phyloP scores from a whole-genome alignment of 176 grass and related monocot species.

The Hordeum marinum region DNA sequence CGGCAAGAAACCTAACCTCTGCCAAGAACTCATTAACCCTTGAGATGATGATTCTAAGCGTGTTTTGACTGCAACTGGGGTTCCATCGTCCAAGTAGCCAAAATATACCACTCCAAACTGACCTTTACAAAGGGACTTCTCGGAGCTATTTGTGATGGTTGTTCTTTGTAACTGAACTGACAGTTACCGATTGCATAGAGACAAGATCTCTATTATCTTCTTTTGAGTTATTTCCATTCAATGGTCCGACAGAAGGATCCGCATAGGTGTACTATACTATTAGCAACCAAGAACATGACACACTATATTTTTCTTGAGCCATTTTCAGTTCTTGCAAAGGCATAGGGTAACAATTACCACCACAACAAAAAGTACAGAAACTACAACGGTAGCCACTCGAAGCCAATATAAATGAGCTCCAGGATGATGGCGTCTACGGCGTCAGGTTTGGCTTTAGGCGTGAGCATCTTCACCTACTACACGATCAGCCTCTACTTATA shows the following conservation, averaged over 20 bases:
- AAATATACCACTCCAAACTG: conserved; percentile 51
- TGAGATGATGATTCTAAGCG: conserved; percentile 33
- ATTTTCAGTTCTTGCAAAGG: conserved; percentile 11
- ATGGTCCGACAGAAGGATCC: conserved; percentile 23
- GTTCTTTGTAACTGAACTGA: conserved; percentile 52
- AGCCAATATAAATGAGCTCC: too few species aligned
- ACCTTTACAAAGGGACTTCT: conserved; percentile 33
- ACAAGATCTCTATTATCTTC: background rate
- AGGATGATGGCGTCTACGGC: too few species aligned
- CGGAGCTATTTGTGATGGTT: conserved; percentile 41
- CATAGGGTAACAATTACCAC: background rate
- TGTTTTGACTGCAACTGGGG: conserved; percentile 53
- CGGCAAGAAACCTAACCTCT: conserved; percentile 29
- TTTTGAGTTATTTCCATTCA: background rate
- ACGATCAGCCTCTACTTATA: too few species aligned
- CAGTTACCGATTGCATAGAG: conserved; percentile 33
- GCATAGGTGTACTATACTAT: background rate
- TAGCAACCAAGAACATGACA: background rate
- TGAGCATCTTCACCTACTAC: too few species aligned
- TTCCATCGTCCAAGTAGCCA: conserved; percentile 49
- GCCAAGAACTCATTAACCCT: conserved; percentile 53
- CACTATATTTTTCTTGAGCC: background rate
- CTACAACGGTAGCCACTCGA: background rate
- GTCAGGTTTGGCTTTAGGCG: too few species aligned
- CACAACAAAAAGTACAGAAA: background rate